phyloP scores from a whole-genome alignment of 2,329 filamentous ascomycete species.

The Fusarium chuoi region DNA sequence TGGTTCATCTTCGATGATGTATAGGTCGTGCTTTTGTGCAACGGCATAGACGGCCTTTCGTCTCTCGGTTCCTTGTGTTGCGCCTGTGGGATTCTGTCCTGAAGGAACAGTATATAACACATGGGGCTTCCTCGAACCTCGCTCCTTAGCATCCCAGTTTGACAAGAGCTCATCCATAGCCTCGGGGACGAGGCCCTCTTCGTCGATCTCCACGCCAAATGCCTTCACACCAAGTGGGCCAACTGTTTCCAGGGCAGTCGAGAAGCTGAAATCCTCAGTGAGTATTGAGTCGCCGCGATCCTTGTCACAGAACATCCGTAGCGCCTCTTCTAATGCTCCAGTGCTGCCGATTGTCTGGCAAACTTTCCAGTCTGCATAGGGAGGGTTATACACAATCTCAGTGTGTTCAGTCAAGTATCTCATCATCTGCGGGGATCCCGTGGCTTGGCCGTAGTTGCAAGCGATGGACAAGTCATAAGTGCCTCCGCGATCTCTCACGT shows the following conservation, averaged over 20 bases:
- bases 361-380: slow-evolving; percentile 90
- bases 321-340: slow-evolving; percentile 81
- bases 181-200: slow-evolving; percentile 63
- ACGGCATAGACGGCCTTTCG: slow-evolving; percentile 79
- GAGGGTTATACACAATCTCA: slow-evolving; percentile 86
- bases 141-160: slow-evolving; percentile 59
- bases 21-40: slow-evolving; percentile 84
- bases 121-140: slow-evolving; percentile 62
- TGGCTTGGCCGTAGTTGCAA: slow-evolving; percentile 92
- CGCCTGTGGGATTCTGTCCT: slow-evolving; percentile 91
- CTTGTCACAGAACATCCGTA: slow-evolving; percentile 80
- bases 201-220: slow-evolving; percentile 63
- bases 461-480: slow-evolving; percentile 82
- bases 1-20: slow-evolving; percentile 91
- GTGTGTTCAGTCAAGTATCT: slow-evolving; percentile 95
- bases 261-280: slow-evolving; percentile 93
- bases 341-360: slow-evolving; percentile 88
- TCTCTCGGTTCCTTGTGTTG: slow-evolving; percentile 77
- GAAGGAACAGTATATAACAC: slow-evolving; percentile 73
- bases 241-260: slow-evolving; percentile 72
- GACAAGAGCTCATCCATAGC: slow-evolving; percentile 62
- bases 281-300: slow-evolving; percentile 80
- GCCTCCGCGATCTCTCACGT: slow-evolving; percentile 69
- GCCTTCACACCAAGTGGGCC: slow-evolving; percentile 63
- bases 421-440: slow-evolving; percentile 85